Evolutionary conservation across 2,329 filamentous ascomycete species (phyloP), one percentile per base, ranked within the genome.

Genomic region (Macrophomina phaseolina): DNA sequence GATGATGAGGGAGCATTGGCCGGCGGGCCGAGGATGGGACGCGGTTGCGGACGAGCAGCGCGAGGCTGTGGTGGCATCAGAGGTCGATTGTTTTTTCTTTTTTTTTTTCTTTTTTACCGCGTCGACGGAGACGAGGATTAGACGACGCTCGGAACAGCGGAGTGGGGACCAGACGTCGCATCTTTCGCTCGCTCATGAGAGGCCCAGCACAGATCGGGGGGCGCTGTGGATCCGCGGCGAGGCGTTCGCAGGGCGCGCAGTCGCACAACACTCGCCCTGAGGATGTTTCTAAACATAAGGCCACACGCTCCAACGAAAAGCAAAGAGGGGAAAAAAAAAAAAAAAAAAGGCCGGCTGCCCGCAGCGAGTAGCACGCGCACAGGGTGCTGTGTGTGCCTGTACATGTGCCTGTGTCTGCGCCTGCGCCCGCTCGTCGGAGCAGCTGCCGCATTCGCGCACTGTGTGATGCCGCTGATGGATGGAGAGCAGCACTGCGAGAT

Each of bases 251-350:
- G 55, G 56, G 40, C 16, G 38, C 16, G 40, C 55, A 60, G 56
- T 60, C 40, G 56, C 56, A 60, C 55, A 46, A 45, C 40, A 60
- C 32, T 36, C 18, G 56, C 56, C 30, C 11, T 38, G 40, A 38
- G 46, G 40, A 60, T 46, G 56, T 60, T 60, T 60, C 56, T 60
- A 60, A 60, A 60, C 56, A 46, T 60, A 60, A 40, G 16, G n/a
- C 42, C 36, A 38, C 36, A 38, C 36, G 55, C 28, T 46, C 55
- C 28, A 40, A 40, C 38, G 36, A 28, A 56, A 58, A 40, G 36
- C 40, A 30, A 28, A 60, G 18, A 18, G 18, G 18, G 18, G 18
- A 1, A n/a, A 8, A 11, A 60, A 32, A 60, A 11, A 60, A 32
- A 60, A 60, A 5, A 34, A 14, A 18, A 46, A 7, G 42, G 40